Conservation (phyloP, 768 basidiomycete genomes). For the Kwoniella dendrophila region DNA sequence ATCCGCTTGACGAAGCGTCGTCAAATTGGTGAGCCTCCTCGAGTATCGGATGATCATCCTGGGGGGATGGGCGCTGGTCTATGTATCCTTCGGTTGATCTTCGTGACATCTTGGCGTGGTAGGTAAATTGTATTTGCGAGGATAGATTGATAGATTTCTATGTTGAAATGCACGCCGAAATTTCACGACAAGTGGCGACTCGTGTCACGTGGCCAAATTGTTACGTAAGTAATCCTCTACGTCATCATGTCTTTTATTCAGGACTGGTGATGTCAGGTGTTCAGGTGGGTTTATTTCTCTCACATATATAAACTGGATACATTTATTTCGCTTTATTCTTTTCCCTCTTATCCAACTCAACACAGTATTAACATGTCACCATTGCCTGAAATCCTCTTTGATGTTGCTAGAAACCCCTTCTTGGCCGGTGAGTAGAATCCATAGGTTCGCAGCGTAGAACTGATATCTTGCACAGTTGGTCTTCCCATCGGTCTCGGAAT, state of each 20-base stretch:
- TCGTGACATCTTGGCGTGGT: slow-evolving; percentile 13
- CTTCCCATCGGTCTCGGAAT: slow-evolving; percentile 65
- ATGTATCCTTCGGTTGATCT: slow-evolving; percentile 15
- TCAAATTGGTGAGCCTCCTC: slow-evolving; percentile 11
- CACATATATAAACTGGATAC: background rate
- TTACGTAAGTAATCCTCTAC: background rate
- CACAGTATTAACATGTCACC: slow-evolving; percentile 57
- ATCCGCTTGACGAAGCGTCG: slow-evolving; percentile 26
- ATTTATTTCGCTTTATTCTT: background rate
- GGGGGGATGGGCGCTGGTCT: background rate
- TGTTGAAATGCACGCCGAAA: background rate
- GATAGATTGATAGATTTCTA: too few relatives aligned
- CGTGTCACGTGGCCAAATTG: background rate
- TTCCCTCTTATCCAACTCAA: too few relatives aligned
- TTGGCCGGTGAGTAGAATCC: slow-evolving; percentile 56
- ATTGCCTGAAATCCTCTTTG: slow-evolving; percentile 62
- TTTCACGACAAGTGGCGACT: too few relatives aligned
- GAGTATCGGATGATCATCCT: background rate
- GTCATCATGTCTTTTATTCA: background rate
- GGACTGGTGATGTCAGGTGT: background rate
- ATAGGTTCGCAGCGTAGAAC: background rate
- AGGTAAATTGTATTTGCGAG: too few relatives aligned
- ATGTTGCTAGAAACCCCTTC: slow-evolving; percentile 63
- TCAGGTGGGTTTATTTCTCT: background rate
- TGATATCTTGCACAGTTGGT: slow-evolving; percentile 56